phyloP scores from a whole-genome alignment of 1,284 basidiomycete species.

The Athelia psychrophila region DNA sequence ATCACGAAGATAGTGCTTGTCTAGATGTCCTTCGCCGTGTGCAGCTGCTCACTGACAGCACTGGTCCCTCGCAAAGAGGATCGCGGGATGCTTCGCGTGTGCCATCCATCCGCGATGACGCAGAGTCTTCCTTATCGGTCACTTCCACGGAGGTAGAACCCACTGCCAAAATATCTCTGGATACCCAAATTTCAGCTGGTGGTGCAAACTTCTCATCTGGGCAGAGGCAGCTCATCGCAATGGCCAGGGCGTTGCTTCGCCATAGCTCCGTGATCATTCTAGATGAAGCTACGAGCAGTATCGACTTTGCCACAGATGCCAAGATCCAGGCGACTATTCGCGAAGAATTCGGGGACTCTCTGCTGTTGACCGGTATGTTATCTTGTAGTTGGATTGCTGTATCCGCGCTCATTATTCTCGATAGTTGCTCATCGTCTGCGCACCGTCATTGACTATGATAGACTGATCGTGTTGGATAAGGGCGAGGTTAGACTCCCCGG shows the following conservation, averaged over 20 bases:
- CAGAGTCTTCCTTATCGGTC: constrained; percentile 33
- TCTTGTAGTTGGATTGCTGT: background rate
- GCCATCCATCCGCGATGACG: constrained; percentile 39
- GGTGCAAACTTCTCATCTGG: constrained; percentile 86
- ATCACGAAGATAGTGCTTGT: constrained; percentile 80
- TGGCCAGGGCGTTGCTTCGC: constrained; percentile 76
- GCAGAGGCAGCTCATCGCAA: constrained; percentile 79
- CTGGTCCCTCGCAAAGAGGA: constrained; percentile 40
- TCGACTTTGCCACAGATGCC: constrained; percentile 72
- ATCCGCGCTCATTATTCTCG: constrained; percentile 1
- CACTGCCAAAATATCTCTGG: constrained; percentile 59
- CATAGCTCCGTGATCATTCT: constrained; percentile 77
- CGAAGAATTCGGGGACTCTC: constrained; percentile 67
- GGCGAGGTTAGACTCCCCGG: constrained; percentile 42
- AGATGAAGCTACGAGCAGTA: constrained; percentile 81
- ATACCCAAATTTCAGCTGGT: constrained; percentile 74
- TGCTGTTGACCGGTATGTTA: constrained; percentile 52
- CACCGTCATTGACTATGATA: constrained; percentile 78
- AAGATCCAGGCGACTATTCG: constrained; percentile 82
- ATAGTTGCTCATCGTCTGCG: constrained; percentile 68
- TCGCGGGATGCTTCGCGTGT: constrained; percentile 50
- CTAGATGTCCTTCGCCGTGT: constrained; percentile 65
- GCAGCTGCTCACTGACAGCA: constrained; percentile 54
- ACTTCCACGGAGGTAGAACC: constrained; percentile 44
- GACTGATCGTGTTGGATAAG: constrained; percentile 79